A percentile compares a stretch with the other conserved stretches of the same genome.
Evolutionary conservation across 2,329 filamentous ascomycete genomes (phyloP).

Genomic region (Pseudocercospora fuligena): DNA sequence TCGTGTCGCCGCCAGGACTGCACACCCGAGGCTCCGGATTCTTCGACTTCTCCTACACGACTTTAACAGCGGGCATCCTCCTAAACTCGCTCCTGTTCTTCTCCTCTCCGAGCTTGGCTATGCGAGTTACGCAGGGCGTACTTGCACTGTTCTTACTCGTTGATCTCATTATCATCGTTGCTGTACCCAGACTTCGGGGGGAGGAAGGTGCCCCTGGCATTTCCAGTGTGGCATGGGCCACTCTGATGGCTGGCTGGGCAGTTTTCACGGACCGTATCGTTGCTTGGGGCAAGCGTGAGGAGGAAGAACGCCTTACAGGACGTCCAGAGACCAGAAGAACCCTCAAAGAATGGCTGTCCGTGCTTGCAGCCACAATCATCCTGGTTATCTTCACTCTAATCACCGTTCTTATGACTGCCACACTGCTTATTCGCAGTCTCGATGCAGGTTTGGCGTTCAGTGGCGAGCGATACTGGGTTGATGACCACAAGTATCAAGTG

Average conservation of each 20-base stretch:
- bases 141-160: conserved; percentile 71
- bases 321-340: conserved; percentile 83
- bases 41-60: conserved; percentile 83
- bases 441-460: conserved; percentile 76
- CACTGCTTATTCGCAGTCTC: conserved; percentile 76
- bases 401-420: conserved; percentile 76
- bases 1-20: conserved; percentile 86
- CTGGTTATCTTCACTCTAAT: conserved; percentile 71
- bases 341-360: conserved; percentile 80
- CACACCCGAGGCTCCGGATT: conserved; percentile 90
- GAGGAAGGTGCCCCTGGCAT: conserved; percentile 95
- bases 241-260: conserved; percentile 78
- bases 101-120: conserved; percentile 76
- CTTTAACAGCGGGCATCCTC: conserved; percentile 75
- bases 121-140: conserved; percentile 73
- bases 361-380: conserved; percentile 74
- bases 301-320: conserved; percentile 90
- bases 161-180: conserved; percentile 78
- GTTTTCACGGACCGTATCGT: conserved; percentile 81
- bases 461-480: conserved; percentile 78
- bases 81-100: conserved; percentile 85
- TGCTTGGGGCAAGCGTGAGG: conserved; percentile 87
- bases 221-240: conserved; percentile 79
- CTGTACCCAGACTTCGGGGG: conserved; percentile 72
- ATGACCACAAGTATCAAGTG: conserved; percentile 81